Conservation (phyloP, 495 filamentous ascomycete genomes). For the Annulohypoxylon stygium region DNA sequence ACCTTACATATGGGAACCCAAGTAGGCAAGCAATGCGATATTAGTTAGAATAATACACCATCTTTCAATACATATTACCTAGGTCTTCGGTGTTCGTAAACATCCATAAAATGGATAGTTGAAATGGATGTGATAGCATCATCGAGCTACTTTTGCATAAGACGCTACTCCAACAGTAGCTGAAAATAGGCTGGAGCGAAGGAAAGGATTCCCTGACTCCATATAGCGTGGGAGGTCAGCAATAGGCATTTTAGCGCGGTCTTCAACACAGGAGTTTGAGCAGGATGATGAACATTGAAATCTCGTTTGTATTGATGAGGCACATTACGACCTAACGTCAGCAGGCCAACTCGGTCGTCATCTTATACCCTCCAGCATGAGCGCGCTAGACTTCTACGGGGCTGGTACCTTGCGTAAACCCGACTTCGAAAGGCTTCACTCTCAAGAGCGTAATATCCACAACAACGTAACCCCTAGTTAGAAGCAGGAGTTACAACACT, state of each 20-base stretch:
- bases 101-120: background rate
- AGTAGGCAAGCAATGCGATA: no score
- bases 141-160: background rate
- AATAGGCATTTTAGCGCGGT: background rate
- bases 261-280: background rate
- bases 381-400: background rate
- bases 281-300: background rate
- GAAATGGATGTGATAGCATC: background rate
- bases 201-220: background rate
- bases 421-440: background rate
- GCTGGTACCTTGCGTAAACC: constrained; percentile 1
- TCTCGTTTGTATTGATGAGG: constrained; percentile 3
- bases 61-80: background rate
- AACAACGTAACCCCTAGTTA: background rate
- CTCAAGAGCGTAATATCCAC: background rate
- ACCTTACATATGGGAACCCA: no score
- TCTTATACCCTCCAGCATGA: constrained; percentile 1
- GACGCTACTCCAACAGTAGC: background rate
- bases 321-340: constrained; percentile 9
- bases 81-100: background rate
- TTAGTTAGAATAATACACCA: background rate
- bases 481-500: background rate
- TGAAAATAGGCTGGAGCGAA: background rate
- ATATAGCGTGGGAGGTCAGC: constrained; percentile 3
- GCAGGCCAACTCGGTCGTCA: constrained; percentile 3